These are phyloP conservation scores for Vaccinium darrowii DNA, from an alignment of 148 eudicot species.

Conservation along the genomic window DNA sequence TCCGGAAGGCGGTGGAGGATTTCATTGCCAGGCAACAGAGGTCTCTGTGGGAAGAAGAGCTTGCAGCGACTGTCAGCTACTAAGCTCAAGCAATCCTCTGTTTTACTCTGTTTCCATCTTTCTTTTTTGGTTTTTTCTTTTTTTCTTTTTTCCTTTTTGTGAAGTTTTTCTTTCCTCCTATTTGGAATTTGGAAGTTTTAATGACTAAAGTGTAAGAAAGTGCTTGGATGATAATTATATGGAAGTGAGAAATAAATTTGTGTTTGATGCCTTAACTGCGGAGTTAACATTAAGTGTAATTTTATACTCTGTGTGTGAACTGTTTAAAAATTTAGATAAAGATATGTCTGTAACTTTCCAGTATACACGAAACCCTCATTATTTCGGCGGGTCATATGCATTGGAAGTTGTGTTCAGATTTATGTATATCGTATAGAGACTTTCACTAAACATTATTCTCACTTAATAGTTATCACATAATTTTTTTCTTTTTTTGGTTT, in stretches of 20 bases:
- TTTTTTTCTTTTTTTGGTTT: background rate
- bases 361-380: too few species aligned
- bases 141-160: background rate
- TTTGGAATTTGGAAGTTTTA: background rate
- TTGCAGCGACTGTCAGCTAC: constrained; percentile 13
- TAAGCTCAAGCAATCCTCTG: constrained; percentile 9
- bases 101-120: background rate
- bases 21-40: constrained; percentile 90
- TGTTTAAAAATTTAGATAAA: too few species aligned
- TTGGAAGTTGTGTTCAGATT: too few species aligned
- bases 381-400: too few species aligned
- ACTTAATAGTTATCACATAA: too few species aligned
- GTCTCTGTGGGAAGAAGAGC: constrained; percentile 63
- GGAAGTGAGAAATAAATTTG: background rate
- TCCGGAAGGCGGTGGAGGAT: constrained; percentile 32
- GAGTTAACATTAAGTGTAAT: background rate
- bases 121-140: background rate
- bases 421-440: background rate
- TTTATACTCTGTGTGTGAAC: too few species aligned
- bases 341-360: too few species aligned
- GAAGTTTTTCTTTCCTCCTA: background rate
- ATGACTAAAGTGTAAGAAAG: background rate
- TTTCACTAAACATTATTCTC: too few species aligned
- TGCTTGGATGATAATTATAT: background rate
- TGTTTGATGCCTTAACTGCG: background rate